Base-by-base conservation (phyloP, 2,329 filamentous ascomycete species). In the Fusarium palustre region DNA sequence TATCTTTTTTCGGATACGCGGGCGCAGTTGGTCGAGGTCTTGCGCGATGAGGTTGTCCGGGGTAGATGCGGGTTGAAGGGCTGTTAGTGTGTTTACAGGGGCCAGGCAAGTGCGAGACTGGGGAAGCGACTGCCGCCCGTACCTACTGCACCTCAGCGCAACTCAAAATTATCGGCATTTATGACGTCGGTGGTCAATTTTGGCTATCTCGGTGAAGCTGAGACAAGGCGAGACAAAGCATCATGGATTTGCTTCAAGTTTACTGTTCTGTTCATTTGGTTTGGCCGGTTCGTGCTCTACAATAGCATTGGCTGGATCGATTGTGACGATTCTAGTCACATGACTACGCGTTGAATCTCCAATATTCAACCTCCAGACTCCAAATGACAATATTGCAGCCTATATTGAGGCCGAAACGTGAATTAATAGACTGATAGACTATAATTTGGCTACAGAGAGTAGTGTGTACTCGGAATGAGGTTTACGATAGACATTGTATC, bases 111-210 rank as follows among this genome's bases (percentile, higher is more conserved):
- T 34, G 56, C 41, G 18, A 69, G 54, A 36, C 18, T 65, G 16
- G 54, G 54, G 45, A 65, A 53, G 10, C 18, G 48, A 39, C 39
- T 62, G 33, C 43, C 47, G 34, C 28, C 43, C 47, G 34, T 33
- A 55, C 28, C 28, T 28, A 28, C 50, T 57, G 34, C 55, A 66
- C 57, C 34, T 18, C 9, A 20, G 16, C 31, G 9, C 20, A 24
- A 18, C 20, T 34, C n/a, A 39, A 20, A 22, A 39, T 22, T 7
- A 39, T 39, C 12, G 16, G 25, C 20, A 5, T 20, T 30, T 22
- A 69, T 69, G 66, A 66, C 66, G 60, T 69, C 34, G 50, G 31
- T 59, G 15, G n/a, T 41, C 39, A 20, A 6, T 33, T 20, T 24
- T 46, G 7, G 28, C 3, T 30, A 30, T 30, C 11, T 30, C 28